A percentile compares a stretch with the other conserved stretches of the same genome.
Conservation (phyloP, 352 stramenopile genomes). For the Globisporangium paroecandrum region DNA sequence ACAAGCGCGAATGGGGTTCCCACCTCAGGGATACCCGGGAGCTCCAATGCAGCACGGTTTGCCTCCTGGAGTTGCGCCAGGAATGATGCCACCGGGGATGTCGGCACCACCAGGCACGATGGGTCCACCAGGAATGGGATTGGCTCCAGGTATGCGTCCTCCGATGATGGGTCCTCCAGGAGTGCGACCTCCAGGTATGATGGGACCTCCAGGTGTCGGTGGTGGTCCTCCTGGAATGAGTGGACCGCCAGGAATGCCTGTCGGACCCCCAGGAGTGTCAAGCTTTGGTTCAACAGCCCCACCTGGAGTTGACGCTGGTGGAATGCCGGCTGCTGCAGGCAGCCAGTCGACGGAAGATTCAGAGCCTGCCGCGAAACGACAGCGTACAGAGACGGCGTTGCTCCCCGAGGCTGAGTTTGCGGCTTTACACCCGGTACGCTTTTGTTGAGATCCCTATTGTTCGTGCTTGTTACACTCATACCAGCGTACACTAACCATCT, state of each 20-base stretch:
- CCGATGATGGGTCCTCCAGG: conserved; percentile 29
- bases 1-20: conserved; percentile 6
- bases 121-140: conserved; percentile 22
- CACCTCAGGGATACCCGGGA: conserved; percentile 8
- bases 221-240: conserved; percentile 14
- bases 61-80: conserved; percentile 10
- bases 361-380: conserved; percentile 66
- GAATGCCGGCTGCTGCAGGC: conserved; percentile 4
- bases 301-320: neutral
- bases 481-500: neutral
- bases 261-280: conserved; percentile 19
- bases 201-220: conserved; percentile 33
- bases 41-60: conserved; percentile 14
- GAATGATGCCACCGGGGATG: conserved; percentile 27
- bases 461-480: neutral
- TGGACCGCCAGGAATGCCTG: conserved; percentile 4
- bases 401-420: conserved; percentile 83
- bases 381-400: conserved; percentile 59
- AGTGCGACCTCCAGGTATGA: conserved; percentile 25
- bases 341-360: conserved; percentile 18
- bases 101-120: conserved; percentile 20
- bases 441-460: neutral
- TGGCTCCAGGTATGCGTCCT: conserved; percentile 20
- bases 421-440: conserved; percentile 60
- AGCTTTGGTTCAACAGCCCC: neutral